Evolutionary conservation across 2,329 filamentous ascomycete genomes (phyloP), one percentile per base, ranked within the genome.

Genomic region (Pestalotiopsis sp.): DNA sequence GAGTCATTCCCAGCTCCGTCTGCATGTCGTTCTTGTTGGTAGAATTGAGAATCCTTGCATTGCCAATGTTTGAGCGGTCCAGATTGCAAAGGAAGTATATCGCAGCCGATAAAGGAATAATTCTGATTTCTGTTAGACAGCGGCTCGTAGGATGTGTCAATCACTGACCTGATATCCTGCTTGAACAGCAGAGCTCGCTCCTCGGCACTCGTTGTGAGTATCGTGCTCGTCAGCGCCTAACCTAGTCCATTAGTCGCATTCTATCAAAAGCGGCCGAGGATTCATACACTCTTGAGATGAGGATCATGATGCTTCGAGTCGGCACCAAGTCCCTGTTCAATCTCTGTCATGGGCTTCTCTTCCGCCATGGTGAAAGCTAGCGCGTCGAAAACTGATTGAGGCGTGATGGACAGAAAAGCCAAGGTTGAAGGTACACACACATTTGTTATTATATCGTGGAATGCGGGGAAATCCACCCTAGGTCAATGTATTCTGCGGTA

Each of bases 81-180:
- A 92, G 84, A 76, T 90, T 92, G 78, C 88, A 91, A 25, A 92
- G 84, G 61, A 92, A 83, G 77, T 91, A 92, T 65, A 92, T 90
- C 66, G 78, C 81, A 6, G 88, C 87, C n/a, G 84, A 87, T 14
- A 92, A 79, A 1, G 91, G 90, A 14, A 92, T 81, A 68, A 92
- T 90, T 67, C 87, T 84, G 20, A 87, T 3, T 7, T 23, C n/a
- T 36, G 17, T 59, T 27, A 59, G 14, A 23, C n/a, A 52, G 9
- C 27, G n/a, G 1, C 1, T 2, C 3, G 23, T 23, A 23, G 23
- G 23, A 23, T 23, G 23, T 9, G 4, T 12, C 9, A 20, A 13
- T 45, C 31, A 23, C 61, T 20, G 12, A 64, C 61, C 61, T 64
- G 4, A 64, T 69, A 76, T 92, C 91, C 74, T 91, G 89, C 73